Percentiles rank a stretch among this genome's conserved stretches.
Evolutionary conservation across 345 rosid species (phyloP).

Genomic region (Aquilaria malaccensis): DNA sequence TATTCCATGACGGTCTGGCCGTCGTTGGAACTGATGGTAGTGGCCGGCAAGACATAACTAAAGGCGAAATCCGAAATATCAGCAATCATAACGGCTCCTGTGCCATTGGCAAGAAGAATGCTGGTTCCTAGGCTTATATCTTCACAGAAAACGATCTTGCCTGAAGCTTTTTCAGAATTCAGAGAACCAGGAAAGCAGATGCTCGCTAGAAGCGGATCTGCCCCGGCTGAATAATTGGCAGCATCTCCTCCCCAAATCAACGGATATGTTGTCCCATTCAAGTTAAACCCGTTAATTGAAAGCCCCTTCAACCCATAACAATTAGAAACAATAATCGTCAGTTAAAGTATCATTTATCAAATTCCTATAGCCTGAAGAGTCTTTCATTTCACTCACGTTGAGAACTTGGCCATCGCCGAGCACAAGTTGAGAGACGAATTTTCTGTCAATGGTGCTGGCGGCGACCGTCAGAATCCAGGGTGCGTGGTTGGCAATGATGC

Average conservation of each 20-base stretch:
- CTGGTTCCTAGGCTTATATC: constrained; percentile 6
- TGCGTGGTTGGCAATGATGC: constrained; percentile 14
- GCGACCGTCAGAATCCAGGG: constrained; percentile 35
- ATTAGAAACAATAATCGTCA: too few relatives aligned
- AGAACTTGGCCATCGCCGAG: constrained; percentile 31
- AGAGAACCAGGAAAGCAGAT: constrained; percentile 9
- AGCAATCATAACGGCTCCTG: constrained; percentile 18
- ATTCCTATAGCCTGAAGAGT: too few relatives aligned
- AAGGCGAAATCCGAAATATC: constrained; percentile 16
- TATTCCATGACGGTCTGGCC: constrained; percentile 15
- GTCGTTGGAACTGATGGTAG: constrained; percentile 16
- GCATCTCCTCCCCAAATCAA: constrained; percentile 35
- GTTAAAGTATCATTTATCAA: too few relatives aligned
- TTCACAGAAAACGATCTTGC: constrained; percentile 26
- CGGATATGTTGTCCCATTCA: constrained; percentile 18
- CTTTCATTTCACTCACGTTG: constrained; percentile 9
- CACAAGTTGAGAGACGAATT: constrained; percentile 17
- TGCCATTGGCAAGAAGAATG: constrained; percentile 15
- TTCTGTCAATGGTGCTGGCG: constrained; percentile 31
- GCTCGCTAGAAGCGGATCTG: constrained; percentile 8
- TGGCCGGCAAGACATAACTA: constrained; percentile 21
- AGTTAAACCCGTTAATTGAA: constrained; percentile 18
- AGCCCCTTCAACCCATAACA: constrained; percentile 15
- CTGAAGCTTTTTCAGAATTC: constrained; percentile 14
- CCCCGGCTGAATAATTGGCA: constrained; percentile 24